Evolutionary conservation across 768 basidiomycete genomes (phyloP).

Genomic region (Plicaturopsis crispa): DNA sequence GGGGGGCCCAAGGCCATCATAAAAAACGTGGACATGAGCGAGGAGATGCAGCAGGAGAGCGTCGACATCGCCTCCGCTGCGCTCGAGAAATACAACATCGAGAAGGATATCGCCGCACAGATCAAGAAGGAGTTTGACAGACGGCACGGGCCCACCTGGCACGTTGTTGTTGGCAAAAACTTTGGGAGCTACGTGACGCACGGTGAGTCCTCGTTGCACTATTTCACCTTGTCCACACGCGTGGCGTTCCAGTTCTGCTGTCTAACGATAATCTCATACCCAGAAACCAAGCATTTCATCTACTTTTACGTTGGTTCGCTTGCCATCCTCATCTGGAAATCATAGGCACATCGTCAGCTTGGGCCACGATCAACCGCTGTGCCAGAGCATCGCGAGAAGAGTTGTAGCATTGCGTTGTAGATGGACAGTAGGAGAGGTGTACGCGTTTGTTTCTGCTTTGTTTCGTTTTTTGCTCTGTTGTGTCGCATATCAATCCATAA

Average conservation of each 20-base stretch:
- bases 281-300: slow-evolving; percentile 98
- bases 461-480: too few relatives aligned
- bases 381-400: too few relatives aligned
- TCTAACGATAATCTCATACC: slow-evolving; percentile 8
- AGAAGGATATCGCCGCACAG: slow-evolving; percentile 96
- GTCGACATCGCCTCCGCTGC: slow-evolving; percentile 84
- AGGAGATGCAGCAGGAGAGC: slow-evolving; percentile 93
- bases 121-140: slow-evolving; percentile 98
- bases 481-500: slow-evolving; percentile 19
- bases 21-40: slow-evolving; percentile 94
- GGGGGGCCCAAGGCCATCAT: slow-evolving; percentile 76
- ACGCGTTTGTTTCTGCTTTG: slow-evolving; percentile 4
- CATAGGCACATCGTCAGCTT: too few relatives aligned
- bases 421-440: too few relatives aligned
- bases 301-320: slow-evolving; percentile 95
- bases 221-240: neutral
- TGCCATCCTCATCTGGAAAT: slow-evolving; percentile 94
- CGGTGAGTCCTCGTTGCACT: slow-evolving; percentile 42
- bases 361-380: too few relatives aligned
- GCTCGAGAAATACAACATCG: slow-evolving; percentile 87
- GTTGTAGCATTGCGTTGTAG: too few relatives aligned
- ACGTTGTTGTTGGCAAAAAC: slow-evolving; percentile 98
- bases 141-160: slow-evolving; percentile 92
- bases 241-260: neutral
- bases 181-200: slow-evolving; percentile 98